Conservation (phyloP, 768 basidiomycete genomes). For the Suillus occidentalis region DNA sequence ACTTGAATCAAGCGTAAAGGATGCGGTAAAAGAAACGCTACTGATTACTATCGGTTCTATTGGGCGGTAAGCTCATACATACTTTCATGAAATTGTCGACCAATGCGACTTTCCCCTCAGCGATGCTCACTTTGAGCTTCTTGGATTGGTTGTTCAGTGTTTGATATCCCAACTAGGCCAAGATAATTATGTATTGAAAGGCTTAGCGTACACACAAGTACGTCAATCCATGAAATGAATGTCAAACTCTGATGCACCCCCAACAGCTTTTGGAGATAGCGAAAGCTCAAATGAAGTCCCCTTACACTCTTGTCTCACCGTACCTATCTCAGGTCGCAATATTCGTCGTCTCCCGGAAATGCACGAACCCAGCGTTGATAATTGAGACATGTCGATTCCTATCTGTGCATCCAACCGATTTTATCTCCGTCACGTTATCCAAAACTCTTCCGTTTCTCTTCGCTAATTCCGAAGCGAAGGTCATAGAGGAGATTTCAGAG, state of each 20-base stretch:
- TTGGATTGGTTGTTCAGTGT: slow-evolving; percentile 60
- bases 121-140: slow-evolving; percentile 46
- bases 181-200: slow-evolving; percentile 67
- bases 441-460: slow-evolving; percentile 72
- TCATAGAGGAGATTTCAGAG: slow-evolving; percentile 60
- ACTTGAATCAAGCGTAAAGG: slow-evolving; percentile 43
- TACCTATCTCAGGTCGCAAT: slow-evolving; percentile 68
- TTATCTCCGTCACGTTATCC: slow-evolving; percentile 61
- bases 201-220: slow-evolving; percentile 68
- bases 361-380: slow-evolving; percentile 57
- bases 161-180: slow-evolving; percentile 68
- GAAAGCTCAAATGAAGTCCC: slow-evolving; percentile 56
- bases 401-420: slow-evolving; percentile 52
- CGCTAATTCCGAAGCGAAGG: slow-evolving; percentile 54
- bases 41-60: slow-evolving; percentile 61
- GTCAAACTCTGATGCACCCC: slow-evolving; percentile 7
- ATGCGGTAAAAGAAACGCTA: slow-evolving; percentile 60
- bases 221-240: slow-evolving; percentile 14
- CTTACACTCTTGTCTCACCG: slow-evolving; percentile 68
- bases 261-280: slow-evolving; percentile 58
- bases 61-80: slow-evolving; percentile 35
- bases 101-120: slow-evolving; percentile 33
- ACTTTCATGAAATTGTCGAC: neutral
- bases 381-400: slow-evolving; percentile 70
- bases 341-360: slow-evolving; percentile 59